Base-by-base conservation (phyloP, 1,139 yeast genomes). In the Hyphopichia fennica region DNA sequence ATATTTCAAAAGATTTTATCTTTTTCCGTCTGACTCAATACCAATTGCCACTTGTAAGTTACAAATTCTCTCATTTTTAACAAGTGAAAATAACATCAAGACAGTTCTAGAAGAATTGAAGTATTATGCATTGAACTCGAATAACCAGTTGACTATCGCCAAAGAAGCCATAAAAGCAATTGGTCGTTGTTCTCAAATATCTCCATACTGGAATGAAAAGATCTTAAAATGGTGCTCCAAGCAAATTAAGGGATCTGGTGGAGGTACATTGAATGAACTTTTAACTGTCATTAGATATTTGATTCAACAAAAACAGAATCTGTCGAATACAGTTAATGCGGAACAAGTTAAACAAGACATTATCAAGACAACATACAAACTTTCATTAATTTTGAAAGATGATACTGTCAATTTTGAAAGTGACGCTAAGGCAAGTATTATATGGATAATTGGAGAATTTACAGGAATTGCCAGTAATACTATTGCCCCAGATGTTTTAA, bases 371-470 rank as follows among this genome's bases (percentile, higher is more conserved):
- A 67, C 71, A 3, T 65, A 64, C 41, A 63, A 61, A 38, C 57
- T 78, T 10, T 67, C 79, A 2, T 44, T 56, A 30, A 57, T 69
- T 2, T 54, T 72, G 39, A 45, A 48, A 3, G 65, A 62, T 41
- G 50, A 51, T 3, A 48, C 48, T 14, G 35, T 66, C 2, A 54
- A 57, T 2, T 53, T 75, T 25, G 73, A 65, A 25, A 58, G 67
- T 18, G 72, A 73, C 15, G 96, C 98, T 0, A 80, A 83, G 49
- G 90, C 96, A 1, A 86, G 95, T 43, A 82, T 90, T 17, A 75
- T 93, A 15, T 95, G 98, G 98, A 75, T 91, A 11, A 79, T 93
- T 36, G 97, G 98, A 2, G 98, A 93, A 56, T 84, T 87, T 55
- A 64, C 77, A 0, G 69, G 63, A 35, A 57, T 61, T n/a, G 61